These are phyloP conservation scores for Mycena leptocephala DNA, from an alignment of 768 basidiomycete species.

Conservation along the genomic window DNA sequence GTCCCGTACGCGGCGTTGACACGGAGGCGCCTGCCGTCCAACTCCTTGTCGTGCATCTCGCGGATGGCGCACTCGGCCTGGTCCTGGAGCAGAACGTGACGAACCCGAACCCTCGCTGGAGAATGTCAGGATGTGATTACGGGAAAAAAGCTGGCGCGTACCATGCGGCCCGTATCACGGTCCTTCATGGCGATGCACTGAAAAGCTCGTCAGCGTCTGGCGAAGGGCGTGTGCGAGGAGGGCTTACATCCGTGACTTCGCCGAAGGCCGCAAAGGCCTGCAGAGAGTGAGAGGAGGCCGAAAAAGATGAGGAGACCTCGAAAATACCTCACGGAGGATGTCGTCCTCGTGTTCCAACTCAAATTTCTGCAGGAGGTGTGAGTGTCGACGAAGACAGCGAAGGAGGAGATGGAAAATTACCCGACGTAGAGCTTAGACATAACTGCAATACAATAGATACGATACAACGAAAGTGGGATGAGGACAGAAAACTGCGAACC, in stretches of 20 bases:
- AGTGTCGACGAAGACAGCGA: background rate
- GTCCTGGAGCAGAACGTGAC: slow-evolving; percentile 77
- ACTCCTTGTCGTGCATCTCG: slow-evolving; percentile 88
- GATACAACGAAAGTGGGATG: background rate
- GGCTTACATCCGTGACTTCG: slow-evolving; percentile 92
- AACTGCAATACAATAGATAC: background rate
- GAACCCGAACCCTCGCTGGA: slow-evolving; percentile 98
- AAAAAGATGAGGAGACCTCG: slow-evolving; percentile 28
- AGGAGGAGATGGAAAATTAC: background rate
- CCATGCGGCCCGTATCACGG: slow-evolving; percentile 89
- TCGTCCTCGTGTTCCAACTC: slow-evolving; percentile 98
- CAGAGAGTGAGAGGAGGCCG: slow-evolving; percentile 27
- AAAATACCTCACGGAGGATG: slow-evolving; percentile 78
- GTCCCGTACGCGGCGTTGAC: slow-evolving; percentile 75
- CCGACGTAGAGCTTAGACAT: slow-evolving; percentile 36
- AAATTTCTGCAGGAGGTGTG: slow-evolving; percentile 78
- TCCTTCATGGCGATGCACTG: slow-evolving; percentile 98
- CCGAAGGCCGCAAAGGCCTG: slow-evolving; percentile 90
- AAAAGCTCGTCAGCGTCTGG: slow-evolving; percentile 44
- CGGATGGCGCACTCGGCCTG: slow-evolving; percentile 88
- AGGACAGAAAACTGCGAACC: slow-evolving; percentile 1
- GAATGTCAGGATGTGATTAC: too few species aligned
- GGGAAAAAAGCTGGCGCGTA: too few species aligned
- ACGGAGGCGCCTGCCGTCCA: slow-evolving; percentile 94
- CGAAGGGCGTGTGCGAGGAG: background rate